A percentile compares a stretch with the other conserved stretches of the same genome.
phyloP scores from a whole-genome alignment of 768 basidiomycete genomes.

The Lyophyllum shimeji region DNA sequence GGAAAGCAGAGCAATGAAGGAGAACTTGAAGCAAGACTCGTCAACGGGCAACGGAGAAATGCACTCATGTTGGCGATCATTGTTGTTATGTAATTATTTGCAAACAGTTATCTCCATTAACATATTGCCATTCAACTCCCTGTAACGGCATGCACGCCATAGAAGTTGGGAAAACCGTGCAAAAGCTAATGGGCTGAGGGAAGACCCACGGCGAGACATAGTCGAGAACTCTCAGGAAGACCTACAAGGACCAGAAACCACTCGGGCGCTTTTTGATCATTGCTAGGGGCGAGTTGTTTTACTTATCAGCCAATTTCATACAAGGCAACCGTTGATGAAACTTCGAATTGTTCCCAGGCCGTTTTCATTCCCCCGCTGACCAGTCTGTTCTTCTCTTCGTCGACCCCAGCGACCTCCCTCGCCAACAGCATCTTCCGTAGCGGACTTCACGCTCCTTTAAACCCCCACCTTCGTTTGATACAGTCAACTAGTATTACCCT shows the following conservation, averaged over 20 bases:
- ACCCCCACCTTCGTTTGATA: constrained; percentile 10
- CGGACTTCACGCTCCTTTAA: constrained; percentile 19
- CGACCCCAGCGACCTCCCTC: background rate
- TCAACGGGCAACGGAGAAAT: constrained; percentile 1
- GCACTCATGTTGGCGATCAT: background rate
- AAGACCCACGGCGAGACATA: background rate
- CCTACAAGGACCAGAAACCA: no score
- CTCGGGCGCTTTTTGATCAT: background rate
- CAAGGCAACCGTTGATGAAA: background rate
- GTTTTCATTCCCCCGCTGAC: background rate
- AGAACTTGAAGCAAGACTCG: background rate
- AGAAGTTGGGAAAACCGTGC: no score
- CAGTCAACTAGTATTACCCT: background rate
- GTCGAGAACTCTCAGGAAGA: background rate
- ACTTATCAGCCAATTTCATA: background rate
- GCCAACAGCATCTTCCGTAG: background rate
- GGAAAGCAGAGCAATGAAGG: background rate
- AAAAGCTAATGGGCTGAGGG: no score
- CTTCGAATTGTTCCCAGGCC: constrained; percentile 12
- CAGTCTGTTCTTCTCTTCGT: constrained; percentile 2
- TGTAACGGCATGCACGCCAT: no score
- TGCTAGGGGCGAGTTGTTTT: background rate
- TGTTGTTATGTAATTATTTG: constrained; percentile 1
- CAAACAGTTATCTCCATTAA: background rate
- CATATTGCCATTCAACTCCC: no score